phyloP scores from a whole-genome alignment of 345 rosid genomes.

The Eucalyptus brandiana region DNA sequence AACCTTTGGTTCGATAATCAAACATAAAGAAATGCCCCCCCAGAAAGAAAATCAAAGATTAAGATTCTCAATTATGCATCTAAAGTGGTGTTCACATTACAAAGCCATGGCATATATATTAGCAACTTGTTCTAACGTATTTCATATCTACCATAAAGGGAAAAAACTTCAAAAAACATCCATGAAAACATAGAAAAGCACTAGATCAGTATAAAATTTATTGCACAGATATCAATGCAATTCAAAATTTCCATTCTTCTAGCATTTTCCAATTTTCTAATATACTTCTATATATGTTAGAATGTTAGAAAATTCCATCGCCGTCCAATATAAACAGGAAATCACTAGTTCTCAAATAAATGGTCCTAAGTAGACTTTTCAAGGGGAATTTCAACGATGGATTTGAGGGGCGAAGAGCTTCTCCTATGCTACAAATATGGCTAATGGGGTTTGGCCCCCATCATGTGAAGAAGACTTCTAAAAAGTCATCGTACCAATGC shows the following conservation, averaged over 20 bases:
- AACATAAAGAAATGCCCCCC: neutral
- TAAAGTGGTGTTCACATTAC: neutral
- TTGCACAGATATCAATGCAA: neutral
- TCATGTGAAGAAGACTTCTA: neutral
- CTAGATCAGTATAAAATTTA: neutral
- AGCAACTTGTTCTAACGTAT: neutral
- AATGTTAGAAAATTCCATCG: neutral
- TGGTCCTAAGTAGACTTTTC: neutral
- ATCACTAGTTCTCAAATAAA: neutral
- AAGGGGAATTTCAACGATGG: neutral
- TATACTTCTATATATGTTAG: neutral
- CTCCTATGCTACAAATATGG: neutral
- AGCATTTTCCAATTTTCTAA: neutral
- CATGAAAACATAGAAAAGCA: neutral
- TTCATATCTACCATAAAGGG: neutral
- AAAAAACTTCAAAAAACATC: neutral
- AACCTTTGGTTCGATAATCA: neutral
- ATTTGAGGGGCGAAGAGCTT: neutral
- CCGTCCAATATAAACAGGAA: neutral
- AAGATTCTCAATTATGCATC: neutral
- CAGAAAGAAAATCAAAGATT: neutral
- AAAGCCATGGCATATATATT: neutral
- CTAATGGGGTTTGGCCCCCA: neutral
- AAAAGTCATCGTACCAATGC: neutral
- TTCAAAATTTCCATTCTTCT: too few species aligned